Evolutionary conservation across 345 rosid genomes (phyloP), one percentile per base, ranked within the genome.

Genomic region (Toxicodendron radicans): DNA sequence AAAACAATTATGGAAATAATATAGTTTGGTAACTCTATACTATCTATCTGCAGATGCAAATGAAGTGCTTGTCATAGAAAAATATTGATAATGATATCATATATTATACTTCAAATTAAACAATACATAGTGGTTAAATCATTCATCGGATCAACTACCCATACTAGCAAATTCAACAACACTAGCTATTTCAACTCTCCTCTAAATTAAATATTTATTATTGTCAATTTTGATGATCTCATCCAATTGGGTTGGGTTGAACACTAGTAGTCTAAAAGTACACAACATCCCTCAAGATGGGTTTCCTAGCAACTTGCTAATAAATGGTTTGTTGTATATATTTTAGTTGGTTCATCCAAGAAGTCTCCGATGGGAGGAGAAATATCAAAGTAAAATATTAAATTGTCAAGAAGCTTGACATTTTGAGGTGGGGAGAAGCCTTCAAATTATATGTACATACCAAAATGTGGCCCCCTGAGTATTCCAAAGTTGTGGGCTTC

Each of bases 401-500:
- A 58, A 58, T 1, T 38, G 8, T 38, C 12, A 16, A 58, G 62
- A 32, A 27, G 18, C 64, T 60, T 60, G 41, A 30, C 64, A 20
- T 27, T 30, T 30, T 5, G 20, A 30, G 43, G 43, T 27, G 18
- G 6, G 20, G 41, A 60, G 41, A 30, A 60, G 8, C 16, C 35
- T 12, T 35, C 30, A 9, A 4, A 20, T n/a, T n/a, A n/a, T 20
- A 20, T 27, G n/a, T 57, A 8, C 32, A 21, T 57, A 18, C 30
- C 60, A 57, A 16, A 38, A 38, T 38, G 43, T 48, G 52, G 17
- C 1, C 16, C n/a, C 52, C 17, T 13, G 13, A 48, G 35, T 45
- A 43, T 54, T 54, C 74, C 79, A 70, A 70, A 70, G 57, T 45
- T 20, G 43, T 54, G 57, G 74, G 75, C 27, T 56, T 76, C 74